Evolutionary conservation across 139 green algal species (phyloP), one percentile per base, ranked within the genome.

Genomic region (Micractinium sp.): DNA sequence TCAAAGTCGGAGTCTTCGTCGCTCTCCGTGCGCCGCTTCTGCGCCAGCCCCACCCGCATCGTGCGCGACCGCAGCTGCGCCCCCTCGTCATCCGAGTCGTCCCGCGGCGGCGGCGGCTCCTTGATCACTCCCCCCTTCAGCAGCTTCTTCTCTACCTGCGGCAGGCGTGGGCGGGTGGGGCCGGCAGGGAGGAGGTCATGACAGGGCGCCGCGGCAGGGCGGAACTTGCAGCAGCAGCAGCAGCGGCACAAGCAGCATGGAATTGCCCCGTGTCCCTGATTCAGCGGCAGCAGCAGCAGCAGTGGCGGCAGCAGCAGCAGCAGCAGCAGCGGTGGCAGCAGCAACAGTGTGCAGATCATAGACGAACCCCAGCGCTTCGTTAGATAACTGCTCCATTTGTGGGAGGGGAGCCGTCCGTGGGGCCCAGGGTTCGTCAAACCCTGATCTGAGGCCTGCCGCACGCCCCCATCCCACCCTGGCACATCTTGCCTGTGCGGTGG

Each of bases 1-100:
- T 97, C 93, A 92, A 97, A 96, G 63, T 97, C 95, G 1, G 93
- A 96, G 81, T 97, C 95, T 88, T 97, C 95, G 73, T 97, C 95
- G 56, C 86, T 92, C 20, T 85, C 89, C 18, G 89, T 93, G n/a
- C 67, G 41, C 69, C 39, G 66, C 67, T 31, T 29, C 67, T 80
- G 71, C 41, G 31, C 33, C 41, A 88, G 19, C 2, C 71, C 85
- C 25, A 15, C 13, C 41, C 85, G 71, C 85, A 89, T 66, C 33
- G 69, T 89, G 74, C 74, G 85, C 0, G 25, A 18, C 35, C 35
- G 56, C 56, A 41, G 41, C 63, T 47, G 29, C 61, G 89, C 61
- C 39, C 89, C 39, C 74, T 84, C 81, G 88, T 89, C 82, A 73
- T 94, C 85, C 85, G 91, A 53, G 85, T 95, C 87, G 36, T 89